These are phyloP conservation scores for Penicillium steckii DNA, from an alignment of 495 filamentous ascomycete genomes.

Conservation along the genomic window DNA sequence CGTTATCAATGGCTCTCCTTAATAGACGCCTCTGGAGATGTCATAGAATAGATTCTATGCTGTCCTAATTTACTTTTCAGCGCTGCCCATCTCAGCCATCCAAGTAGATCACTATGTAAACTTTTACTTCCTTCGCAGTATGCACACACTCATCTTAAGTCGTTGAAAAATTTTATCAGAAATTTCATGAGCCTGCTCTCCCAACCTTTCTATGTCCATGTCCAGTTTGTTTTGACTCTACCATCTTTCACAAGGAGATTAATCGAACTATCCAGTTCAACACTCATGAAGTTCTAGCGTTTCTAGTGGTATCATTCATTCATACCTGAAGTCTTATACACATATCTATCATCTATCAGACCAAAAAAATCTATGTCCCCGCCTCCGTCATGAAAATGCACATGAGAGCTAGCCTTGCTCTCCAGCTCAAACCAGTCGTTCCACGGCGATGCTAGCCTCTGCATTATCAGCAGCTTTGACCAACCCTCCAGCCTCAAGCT, in stretches of 20 bases:
- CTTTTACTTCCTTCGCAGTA: neutral
- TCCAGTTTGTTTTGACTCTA: too few relatives aligned
- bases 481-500: conserved; percentile 61
- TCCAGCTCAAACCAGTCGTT: conserved; percentile 34
- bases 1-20: neutral
- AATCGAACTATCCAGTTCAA: too few relatives aligned
- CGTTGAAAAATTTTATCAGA: too few relatives aligned
- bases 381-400: neutral
- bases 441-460: conserved; percentile 34
- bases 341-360: conserved; percentile 1
- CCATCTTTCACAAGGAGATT: too few relatives aligned
- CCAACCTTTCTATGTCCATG: too few relatives aligned
- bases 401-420: neutral
- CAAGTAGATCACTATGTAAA: too few relatives aligned
- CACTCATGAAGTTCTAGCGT: too few relatives aligned
- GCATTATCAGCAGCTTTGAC: conserved; percentile 43
- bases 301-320: neutral
- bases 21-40: neutral
- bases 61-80: neutral
- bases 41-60: neutral
- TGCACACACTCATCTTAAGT: too few relatives aligned
- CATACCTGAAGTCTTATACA: neutral
- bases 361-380: neutral
- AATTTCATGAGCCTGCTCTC: too few relatives aligned
- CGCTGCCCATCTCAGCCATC: too few relatives aligned